Evolutionary conservation across 2,329 filamentous ascomycete genomes (phyloP), one percentile per base, ranked within the genome.

Genomic region (Aspergillus jensenii): DNA sequence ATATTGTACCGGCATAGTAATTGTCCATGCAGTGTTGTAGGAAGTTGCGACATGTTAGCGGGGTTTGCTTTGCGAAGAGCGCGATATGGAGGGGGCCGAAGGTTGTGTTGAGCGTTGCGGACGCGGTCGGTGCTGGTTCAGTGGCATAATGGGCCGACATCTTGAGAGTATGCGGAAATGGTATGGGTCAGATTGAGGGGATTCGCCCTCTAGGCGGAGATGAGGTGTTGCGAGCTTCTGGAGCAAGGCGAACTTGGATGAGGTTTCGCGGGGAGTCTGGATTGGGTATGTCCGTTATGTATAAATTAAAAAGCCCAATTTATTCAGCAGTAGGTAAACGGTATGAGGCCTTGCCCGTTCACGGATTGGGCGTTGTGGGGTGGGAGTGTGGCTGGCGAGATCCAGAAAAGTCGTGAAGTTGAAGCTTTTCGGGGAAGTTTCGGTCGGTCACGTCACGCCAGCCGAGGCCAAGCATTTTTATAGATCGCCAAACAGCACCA

Each of bases 71-170:
- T 17, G 93, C 93, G 81, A 96, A 99, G 57, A 99, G 87, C 75
- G 96, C 91, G 76, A 99, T 84, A 39, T 90, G 88, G 58, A 99
- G 84, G 69, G 96, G 93, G 75, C 95, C 95, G 46, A 88, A 82
- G 6, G 91, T 96, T 9, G 95, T 99, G 75, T 96, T 89, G 43
- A 99, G 82, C 65, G 97, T 87, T 56, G 90, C 91, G 64, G 95
- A 96, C 21, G 90, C 95, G 58, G 93, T 97, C 46, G 95, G 91
- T 71, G 93, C 91, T 52, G 95, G 93, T 76, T 97, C 93, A 69
- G 96, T 90, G 68, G 96, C 96, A 78, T 98, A 98, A 58, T 93
- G 88, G 45, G 90, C 82, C 57, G 91, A 93, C 93, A 98, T 97
- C 49, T 44, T 62, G 65, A 25, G n/a, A 23, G 21, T 6, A 7